These are phyloP conservation scores for Aspergillus nomiae DNA, from an alignment of 2,329 filamentous ascomycete genomes.

Conservation along the genomic window DNA sequence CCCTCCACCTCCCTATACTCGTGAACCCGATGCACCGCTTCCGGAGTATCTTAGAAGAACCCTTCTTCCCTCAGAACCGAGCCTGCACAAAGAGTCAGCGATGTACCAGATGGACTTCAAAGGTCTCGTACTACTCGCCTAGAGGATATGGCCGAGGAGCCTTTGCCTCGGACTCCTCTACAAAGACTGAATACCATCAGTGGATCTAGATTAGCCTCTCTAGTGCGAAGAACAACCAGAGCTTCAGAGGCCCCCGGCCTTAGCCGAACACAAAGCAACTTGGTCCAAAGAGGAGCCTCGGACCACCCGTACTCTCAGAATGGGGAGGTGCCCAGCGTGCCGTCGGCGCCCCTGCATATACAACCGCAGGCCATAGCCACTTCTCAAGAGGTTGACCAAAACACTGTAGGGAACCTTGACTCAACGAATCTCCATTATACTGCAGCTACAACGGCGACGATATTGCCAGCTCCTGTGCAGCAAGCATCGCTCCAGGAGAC, in stretches of 20 bases:
- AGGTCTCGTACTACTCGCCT: constrained; percentile 30
- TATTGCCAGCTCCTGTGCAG: not conserved
- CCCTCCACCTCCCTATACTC: constrained; percentile 73
- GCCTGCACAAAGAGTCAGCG: constrained; percentile 16
- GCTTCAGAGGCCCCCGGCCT: constrained; percentile 17
- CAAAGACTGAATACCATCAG: constrained; percentile 32
- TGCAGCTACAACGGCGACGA: not conserved
- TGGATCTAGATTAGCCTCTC: constrained; percentile 19
- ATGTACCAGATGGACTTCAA: constrained; percentile 17
- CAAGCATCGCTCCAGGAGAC: not conserved
- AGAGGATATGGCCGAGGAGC: constrained; percentile 22
- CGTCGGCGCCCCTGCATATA: not conserved
- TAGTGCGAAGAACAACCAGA: constrained; percentile 21
- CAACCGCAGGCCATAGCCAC: not conserved
- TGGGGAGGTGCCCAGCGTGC: constrained; percentile 6
- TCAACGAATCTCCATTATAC: not conserved
- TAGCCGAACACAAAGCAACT: constrained; percentile 15
- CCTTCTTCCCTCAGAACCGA: constrained; percentile 32
- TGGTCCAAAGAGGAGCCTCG: constrained; percentile 15
- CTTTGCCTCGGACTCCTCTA: constrained; percentile 27
- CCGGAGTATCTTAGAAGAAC: constrained; percentile 39
- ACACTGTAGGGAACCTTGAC: too few relatives aligned
- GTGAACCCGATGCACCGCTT: constrained; percentile 37
- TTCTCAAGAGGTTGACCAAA: not conserved
- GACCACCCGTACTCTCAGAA: constrained; percentile 6